Evolutionary conservation across 495 filamentous ascomycete genomes (phyloP).

Genomic region (Cercophora samala): DNA sequence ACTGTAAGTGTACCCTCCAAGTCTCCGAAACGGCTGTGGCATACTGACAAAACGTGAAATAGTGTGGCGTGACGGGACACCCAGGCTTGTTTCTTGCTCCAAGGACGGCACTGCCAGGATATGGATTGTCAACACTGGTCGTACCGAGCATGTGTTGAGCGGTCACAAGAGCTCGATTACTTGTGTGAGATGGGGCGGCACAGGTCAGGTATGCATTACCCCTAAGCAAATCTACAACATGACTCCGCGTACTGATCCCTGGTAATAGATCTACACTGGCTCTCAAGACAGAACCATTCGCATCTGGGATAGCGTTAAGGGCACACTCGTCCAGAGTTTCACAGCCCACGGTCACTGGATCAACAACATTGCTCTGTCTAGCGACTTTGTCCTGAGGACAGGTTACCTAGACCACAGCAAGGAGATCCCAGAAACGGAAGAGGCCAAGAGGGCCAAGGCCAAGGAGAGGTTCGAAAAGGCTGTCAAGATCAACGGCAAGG

Average conservation of each 20-base stretch:
- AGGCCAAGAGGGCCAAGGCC: slow-evolving; percentile 71
- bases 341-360: slow-evolving; percentile 89
- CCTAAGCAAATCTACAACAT: not conserved
- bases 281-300: slow-evolving; percentile 92
- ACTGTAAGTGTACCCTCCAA: slow-evolving; percentile 36
- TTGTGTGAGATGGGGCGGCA: slow-evolving; percentile 93
- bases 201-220: slow-evolving; percentile 45
- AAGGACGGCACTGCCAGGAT: slow-evolving; percentile 88
- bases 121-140: slow-evolving; percentile 77
- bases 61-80: slow-evolving; percentile 65
- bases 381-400: slow-evolving; percentile 85
- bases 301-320: slow-evolving; percentile 79
- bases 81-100: slow-evolving; percentile 79
- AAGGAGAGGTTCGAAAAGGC: slow-evolving; percentile 84
- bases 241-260: not conserved
- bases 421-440: slow-evolving; percentile 59
- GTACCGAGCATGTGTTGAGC: slow-evolving; percentile 74
- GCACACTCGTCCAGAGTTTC: slow-evolving; percentile 74
- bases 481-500: slow-evolving; percentile 70
- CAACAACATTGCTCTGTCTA: slow-evolving; percentile 92
- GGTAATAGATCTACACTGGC: slow-evolving; percentile 50
- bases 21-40: not conserved
- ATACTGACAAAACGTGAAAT: not conserved
- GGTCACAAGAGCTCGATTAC: slow-evolving; percentile 86
- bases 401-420: slow-evolving; percentile 81